Evolutionary conservation across 2,329 filamentous ascomycete genomes (phyloP).

Genomic region (Microdochium paspali): DNA sequence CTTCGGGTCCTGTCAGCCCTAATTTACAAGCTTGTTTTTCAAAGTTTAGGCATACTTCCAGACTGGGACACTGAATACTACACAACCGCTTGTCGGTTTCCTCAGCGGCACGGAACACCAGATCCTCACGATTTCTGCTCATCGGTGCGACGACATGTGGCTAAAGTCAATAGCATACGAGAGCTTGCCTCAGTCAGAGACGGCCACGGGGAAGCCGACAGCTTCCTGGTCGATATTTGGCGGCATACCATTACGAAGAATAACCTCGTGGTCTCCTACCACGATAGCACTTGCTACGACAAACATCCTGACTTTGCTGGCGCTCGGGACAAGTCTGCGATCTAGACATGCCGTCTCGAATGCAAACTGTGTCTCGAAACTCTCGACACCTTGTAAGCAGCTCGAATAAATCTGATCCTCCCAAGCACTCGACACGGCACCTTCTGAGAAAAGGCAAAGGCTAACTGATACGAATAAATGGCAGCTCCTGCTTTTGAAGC

Average conservation of each 20-base stretch:
- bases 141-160: not conserved
- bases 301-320: not conserved
- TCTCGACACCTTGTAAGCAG: not conserved
- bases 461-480: too few species aligned
- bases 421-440: too few species aligned
- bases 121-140: not conserved
- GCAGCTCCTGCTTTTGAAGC: not conserved
- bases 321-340: not conserved
- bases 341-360: not conserved
- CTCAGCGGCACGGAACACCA: too few species aligned
- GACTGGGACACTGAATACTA: too few species aligned
- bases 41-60: too few species aligned
- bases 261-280: not conserved
- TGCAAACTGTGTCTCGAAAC: not conserved
- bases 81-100: too few species aligned
- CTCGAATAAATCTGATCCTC: too few species aligned
- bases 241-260: not conserved
- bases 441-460: too few species aligned
- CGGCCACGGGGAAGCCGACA: not conserved
- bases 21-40: too few species aligned
- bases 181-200: not conserved
- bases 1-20: too few species aligned
- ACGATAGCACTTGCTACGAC: not conserved
- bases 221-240: not conserved
- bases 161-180: not conserved